A percentile compares a stretch with the other conserved stretches of the same genome.
These are phyloP conservation scores for Thuidium tamariscinum DNA, from an alignment of 225 moss, liverwort and hornwort species.

Conservation along the genomic window DNA sequence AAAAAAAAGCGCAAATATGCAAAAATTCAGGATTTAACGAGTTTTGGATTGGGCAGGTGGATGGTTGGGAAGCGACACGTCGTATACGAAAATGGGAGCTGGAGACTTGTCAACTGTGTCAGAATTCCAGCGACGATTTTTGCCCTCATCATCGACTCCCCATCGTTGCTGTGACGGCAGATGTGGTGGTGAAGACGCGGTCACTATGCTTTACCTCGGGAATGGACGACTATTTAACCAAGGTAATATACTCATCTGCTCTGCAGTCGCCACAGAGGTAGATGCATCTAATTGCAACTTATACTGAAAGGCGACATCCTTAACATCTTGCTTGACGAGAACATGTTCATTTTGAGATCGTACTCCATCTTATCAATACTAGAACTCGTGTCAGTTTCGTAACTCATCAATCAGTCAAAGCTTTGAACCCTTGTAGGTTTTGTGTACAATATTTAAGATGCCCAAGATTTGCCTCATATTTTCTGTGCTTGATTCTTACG, in stretches of 20 bases:
- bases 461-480: background rate
- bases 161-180: conserved; percentile 75
- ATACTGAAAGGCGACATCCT: background rate
- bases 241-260: conserved; percentile 11
- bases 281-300: background rate
- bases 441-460: background rate
- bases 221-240: conserved; percentile 87
- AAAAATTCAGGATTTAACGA: background rate
- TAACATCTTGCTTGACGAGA: background rate
- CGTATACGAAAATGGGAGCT: conserved; percentile 74
- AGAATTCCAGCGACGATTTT: background rate
- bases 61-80: conserved; percentile 81
- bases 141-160: conserved; percentile 65
- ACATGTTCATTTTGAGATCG: background rate
- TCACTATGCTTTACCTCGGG: conserved; percentile 59
- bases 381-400: background rate
- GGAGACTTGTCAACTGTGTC: conserved; percentile 35
- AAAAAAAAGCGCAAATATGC: too few relatives aligned
- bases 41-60: conserved; percentile 34
- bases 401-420: background rate
- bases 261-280: background rate
- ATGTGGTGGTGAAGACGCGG: conserved; percentile 66
- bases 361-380: background rate
- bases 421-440: background rate
- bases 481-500: background rate